A percentile compares a stretch with the other conserved stretches of the same genome.
These are phyloP conservation scores for Plasmodium coatneyi DNA, from an alignment of 169 alveolate genomes.

Conservation along the genomic window DNA sequence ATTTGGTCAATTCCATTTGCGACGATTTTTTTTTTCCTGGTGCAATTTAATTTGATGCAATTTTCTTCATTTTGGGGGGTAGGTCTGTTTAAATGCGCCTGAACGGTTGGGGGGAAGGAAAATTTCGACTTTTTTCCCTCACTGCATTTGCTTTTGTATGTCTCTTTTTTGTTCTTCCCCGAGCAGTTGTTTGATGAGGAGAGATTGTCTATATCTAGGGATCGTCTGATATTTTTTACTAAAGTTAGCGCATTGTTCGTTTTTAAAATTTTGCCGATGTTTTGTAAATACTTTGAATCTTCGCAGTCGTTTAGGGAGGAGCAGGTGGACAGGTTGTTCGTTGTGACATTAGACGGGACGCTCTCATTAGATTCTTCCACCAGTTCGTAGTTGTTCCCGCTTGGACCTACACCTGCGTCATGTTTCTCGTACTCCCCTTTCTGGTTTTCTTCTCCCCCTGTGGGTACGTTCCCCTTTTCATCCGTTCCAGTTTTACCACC, in stretches of 20 bases:
- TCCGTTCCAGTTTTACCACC: not conserved
- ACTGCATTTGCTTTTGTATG: not conserved
- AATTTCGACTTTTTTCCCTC: not conserved
- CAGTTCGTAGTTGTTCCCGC: not conserved
- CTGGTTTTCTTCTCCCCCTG: not conserved
- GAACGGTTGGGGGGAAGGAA: not conserved
- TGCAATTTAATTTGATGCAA: not conserved
- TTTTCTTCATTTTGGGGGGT: not conserved
- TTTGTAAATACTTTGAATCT: not conserved
- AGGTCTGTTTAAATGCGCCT: not conserved
- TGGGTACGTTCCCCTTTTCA: not conserved
- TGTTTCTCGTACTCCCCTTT: not conserved
- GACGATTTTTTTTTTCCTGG: slow-evolving; percentile 1
- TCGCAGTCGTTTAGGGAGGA: not conserved
- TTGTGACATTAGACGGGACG: slow-evolving; percentile 1
- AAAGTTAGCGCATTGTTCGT: slow-evolving; percentile 15
- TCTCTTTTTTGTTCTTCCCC: not conserved
- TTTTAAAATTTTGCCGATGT: slow-evolving; percentile 4
- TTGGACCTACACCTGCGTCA: not conserved
- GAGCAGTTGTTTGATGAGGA: not conserved
- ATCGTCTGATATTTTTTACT: slow-evolving; percentile 39
- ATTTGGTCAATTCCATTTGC: not conserved
- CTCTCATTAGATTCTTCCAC: not conserved
- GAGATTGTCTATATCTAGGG: not conserved
- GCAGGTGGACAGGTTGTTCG: not conserved